Base-by-base conservation (phyloP, 768 basidiomycete species). In the Leccinum truebloodii region DNA sequence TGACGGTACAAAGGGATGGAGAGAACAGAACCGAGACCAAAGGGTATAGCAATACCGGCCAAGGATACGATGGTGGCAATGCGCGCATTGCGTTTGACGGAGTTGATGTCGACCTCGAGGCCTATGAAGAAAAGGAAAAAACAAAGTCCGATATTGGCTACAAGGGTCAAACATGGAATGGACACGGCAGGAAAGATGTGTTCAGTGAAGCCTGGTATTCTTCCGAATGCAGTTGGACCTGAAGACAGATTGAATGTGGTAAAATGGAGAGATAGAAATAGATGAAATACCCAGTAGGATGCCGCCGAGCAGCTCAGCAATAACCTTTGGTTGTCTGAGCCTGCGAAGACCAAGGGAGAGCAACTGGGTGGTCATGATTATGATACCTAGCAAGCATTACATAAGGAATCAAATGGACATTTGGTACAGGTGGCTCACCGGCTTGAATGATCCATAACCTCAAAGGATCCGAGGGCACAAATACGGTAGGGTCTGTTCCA, bases 71-170 rank as follows among this genome's bases (percentile, higher is more conserved):
- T 80, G 4, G 75, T 74, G 0, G 89, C 90, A 8, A 87, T 77
- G 10, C 85, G 81, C 1, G 83, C 86, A 78, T 92, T 91, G 46
- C 88, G 87, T 67, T 82, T 87, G 75, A 98, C 88, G 59, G 97
- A 79, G 6, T 78, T 76, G 0, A 81, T 77, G 59, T 98, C 97
- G 59, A 97, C 94, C 77, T 94, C 92, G 30, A 96, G 86, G 4
- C 96, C 96, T 49, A 98, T 89, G 61, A 98, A 83, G 77, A 97
- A 98, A 14, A 98, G 83, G 76, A 94, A 95, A 50, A 94, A 83
- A 64, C 88, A 88, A 5, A 93, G 82, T 7, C 92, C 96, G 61
- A 98, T 92, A 66, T 92, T 91, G 14, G 96, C 92, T 18, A 90
- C 86, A 26, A 98, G 87, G 57, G 86, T 86, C 20, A 98, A 85